Evolutionary conservation across 257 asterid species (phyloP), one percentile per base, ranked within the genome.

Genomic region (Salvia rosmarinus): DNA sequence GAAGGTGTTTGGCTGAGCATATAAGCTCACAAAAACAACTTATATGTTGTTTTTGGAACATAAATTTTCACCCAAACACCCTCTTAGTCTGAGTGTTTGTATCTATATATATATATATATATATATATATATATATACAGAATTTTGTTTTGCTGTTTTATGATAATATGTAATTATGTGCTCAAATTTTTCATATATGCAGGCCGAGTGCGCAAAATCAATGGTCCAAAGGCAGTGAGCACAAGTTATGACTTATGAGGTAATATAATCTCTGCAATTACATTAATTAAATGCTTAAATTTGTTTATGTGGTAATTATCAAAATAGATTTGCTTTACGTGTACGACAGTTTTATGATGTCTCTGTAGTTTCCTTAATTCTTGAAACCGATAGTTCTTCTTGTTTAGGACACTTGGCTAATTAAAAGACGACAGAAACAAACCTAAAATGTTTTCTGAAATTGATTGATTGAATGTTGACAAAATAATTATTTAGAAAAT

Each of bases 171-270:
- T 25, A 25, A 25, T 11, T 9, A 30, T 62, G 63, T 42, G 50
- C 16, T 58, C 1, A 35, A 25, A 42, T 9, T 32, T 7, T 30
- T 64, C 52, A 73, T 68, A 25, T 25, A 25, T 25, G 81, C 77
- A 83, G 87, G 85, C 13, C 77, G 85, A 57, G 30, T 69, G 58
- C 14, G 58, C 14, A 75, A 35, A 57, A 25, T 51, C 67, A 4
- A 34, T 44, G 51, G 77, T 32, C 28, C 44, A 9, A 74, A 57
- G 46, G 68, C 57, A 57, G 77, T 56, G 46, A 71, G 64, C 51
- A 32, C 55, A 30, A 17, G 59, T 54, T 28, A 32, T 63, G 72
- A 68, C 30, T 25, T 25, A 25, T 25, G 30, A 25, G 83, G 85
- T 81, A 81, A 57, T 32, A n/a, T 25, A 25, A 20, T 52, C 8